phyloP scores from a whole-genome alignment of 2,329 filamentous ascomycete genomes.

The Calonectria honghensis region DNA sequence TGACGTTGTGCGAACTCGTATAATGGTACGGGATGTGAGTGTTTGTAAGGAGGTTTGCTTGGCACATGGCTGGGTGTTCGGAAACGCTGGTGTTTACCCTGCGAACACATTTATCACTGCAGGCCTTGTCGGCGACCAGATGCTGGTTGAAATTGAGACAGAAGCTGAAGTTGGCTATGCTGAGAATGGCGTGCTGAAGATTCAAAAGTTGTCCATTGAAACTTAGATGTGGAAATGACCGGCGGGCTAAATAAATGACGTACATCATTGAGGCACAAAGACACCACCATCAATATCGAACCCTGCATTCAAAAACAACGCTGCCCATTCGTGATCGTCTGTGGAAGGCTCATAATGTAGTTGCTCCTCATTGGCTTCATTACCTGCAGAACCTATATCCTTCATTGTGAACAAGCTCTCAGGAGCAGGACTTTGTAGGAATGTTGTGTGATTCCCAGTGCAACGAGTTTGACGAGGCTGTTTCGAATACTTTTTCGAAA shows the following conservation, averaged over 20 bases:
- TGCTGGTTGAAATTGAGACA: conserved; percentile 23
- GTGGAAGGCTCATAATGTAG: conserved; percentile 15
- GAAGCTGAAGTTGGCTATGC: conserved; percentile 15
- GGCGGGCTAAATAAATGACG: not conserved
- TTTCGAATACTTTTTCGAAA: not conserved
- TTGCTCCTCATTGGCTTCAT: not conserved
- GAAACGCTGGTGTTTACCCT: conserved; percentile 20
- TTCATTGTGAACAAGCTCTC: not conserved
- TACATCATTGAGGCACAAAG: conserved; percentile 43
- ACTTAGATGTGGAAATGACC: not conserved
- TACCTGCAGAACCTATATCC: not conserved
- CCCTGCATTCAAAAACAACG: conserved; percentile 54
- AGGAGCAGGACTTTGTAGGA: too few relatives aligned
- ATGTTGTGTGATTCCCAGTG: not conserved
- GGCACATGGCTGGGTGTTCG: conserved; percentile 20
- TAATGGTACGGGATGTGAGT: conserved; percentile 12
- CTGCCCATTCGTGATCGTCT: conserved; percentile 55
- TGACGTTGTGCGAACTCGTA: conserved; percentile 21
- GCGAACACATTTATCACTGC: conserved; percentile 22
- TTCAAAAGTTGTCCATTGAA: not conserved
- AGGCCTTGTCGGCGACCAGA: not conserved
- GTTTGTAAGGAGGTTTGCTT: conserved; percentile 8
- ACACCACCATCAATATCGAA: conserved; percentile 54
- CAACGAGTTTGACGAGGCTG: not conserved
- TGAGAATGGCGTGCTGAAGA: not conserved